Evolutionary conservation across 257 asterid genomes (phyloP).

Genomic region (Fraxinus excelsior): DNA sequence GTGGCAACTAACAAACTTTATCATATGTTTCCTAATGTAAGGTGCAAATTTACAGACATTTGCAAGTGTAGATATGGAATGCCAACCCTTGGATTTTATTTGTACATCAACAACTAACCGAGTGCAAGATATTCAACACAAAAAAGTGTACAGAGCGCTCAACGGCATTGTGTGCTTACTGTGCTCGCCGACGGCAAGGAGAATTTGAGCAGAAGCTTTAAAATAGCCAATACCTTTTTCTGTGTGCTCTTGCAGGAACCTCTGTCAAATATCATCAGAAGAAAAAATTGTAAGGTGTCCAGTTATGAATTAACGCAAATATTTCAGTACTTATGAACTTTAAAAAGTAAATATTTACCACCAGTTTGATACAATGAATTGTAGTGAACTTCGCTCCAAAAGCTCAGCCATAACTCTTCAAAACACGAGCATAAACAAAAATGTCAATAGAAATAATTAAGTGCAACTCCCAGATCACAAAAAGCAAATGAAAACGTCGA

Average conservation of each 20-base stretch:
- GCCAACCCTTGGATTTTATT: slow-evolving; percentile 9
- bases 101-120: neutral
- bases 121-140: neutral
- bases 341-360: slow-evolving; percentile 41
- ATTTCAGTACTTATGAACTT: neutral
- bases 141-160: neutral
- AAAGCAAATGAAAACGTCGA: neutral
- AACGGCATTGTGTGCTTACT: neutral
- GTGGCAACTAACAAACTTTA: neutral
- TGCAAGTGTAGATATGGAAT: neutral
- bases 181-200: neutral
- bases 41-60: neutral
- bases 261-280: slow-evolving; percentile 42
- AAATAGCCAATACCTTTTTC: slow-evolving; percentile 84
- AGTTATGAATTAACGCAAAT: neutral
- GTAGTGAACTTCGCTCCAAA: slow-evolving; percentile 98
- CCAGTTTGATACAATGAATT: slow-evolving; percentile 82
- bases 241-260: slow-evolving; percentile 60
- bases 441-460: neutral
- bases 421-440: slow-evolving; percentile 3
- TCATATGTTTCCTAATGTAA: neutral
- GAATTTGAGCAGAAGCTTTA: slow-evolving; percentile 20
- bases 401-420: slow-evolving; percentile 91
- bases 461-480: neutral
- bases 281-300: neutral